Percentiles rank a stretch among this genome's conserved stretches.
These are phyloP conservation scores for Globisporangium takayamanum DNA, from an alignment of 352 stramenopile genomes.

Conservation along the genomic window DNA sequence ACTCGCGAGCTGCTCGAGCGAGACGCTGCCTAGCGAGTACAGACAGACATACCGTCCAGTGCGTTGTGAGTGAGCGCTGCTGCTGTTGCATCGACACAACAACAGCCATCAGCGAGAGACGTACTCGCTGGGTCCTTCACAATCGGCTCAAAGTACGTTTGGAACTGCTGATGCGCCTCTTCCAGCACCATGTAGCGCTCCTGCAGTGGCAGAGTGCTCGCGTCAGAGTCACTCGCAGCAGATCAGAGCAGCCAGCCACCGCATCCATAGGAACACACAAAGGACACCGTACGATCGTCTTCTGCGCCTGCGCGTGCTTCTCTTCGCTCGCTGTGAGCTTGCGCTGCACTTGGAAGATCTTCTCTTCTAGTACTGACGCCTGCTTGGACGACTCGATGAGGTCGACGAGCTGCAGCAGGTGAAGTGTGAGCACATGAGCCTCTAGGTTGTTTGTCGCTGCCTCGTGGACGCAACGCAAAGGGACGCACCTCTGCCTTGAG, in stretches of 20 bases:
- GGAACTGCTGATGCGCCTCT: constrained; percentile 35
- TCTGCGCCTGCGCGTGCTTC: constrained; percentile 30
- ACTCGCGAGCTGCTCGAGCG: constrained; percentile 32
- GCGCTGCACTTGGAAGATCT: constrained; percentile 40
- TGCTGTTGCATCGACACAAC: not conserved
- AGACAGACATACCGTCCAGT: constrained; percentile 5
- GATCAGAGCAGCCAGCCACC: not conserved
- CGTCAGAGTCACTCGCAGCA: not conserved
- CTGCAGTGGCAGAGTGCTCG: constrained; percentile 10
- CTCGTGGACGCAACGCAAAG: too few species aligned
- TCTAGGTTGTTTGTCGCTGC: not conserved
- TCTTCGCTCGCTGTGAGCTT: constrained; percentile 55
- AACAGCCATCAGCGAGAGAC: not conserved
- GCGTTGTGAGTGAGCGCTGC: not conserved
- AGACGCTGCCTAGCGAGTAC: constrained; percentile 22
- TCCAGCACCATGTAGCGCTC: constrained; percentile 35
- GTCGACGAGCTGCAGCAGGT: constrained; percentile 37
- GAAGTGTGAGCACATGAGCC: not conserved
- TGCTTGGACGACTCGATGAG: constrained; percentile 62
- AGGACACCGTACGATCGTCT: constrained; percentile 38
- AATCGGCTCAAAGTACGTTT: constrained; percentile 41
- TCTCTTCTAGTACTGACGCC: constrained; percentile 55
- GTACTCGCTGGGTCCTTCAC: constrained; percentile 40
- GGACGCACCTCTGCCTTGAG: constrained; percentile 58
- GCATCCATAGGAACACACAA: not conserved